Evolutionary conservation across 768 basidiomycete genomes (phyloP).

Genomic region (Lactarius quietus): DNA sequence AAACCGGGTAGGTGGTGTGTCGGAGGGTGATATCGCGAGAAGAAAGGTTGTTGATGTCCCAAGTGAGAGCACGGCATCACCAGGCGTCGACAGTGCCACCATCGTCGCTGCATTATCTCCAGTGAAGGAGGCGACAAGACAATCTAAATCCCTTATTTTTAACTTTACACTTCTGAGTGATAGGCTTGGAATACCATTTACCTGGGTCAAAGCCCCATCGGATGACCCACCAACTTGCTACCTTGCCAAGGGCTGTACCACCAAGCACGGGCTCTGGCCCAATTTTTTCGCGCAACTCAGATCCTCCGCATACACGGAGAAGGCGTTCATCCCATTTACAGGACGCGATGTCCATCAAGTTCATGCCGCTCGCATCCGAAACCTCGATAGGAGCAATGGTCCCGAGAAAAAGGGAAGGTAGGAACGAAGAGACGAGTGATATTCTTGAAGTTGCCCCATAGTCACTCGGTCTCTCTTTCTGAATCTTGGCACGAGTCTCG

Average conservation of each 20-base stretch:
- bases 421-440: constrained; percentile 78
- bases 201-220: constrained; percentile 73
- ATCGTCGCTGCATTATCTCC: constrained; percentile 90
- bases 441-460: constrained; percentile 64
- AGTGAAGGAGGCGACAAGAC: constrained; percentile 78
- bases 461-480: constrained; percentile 46
- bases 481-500: constrained; percentile 43
- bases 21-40: constrained; percentile 66
- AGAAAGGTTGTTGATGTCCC: constrained; percentile 89
- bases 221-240: constrained; percentile 66
- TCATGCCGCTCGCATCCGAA: constrained; percentile 91
- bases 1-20: constrained; percentile 61
- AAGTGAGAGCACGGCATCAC: constrained; percentile 80
- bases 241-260: constrained; percentile 60
- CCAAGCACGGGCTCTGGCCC: constrained; percentile 76
- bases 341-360: constrained; percentile 73
- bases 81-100: constrained; percentile 65
- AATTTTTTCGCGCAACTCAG: constrained; percentile 62
- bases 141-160: constrained; percentile 51
- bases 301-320: constrained; percentile 64
- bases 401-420: constrained; percentile 80
- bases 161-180: background rate
- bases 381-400: constrained; percentile 76
- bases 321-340: constrained; percentile 71
- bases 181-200: constrained; percentile 27